phyloP scores from a whole-genome alignment of 2,329 filamentous ascomycete species.

The Apiospora koreana region DNA sequence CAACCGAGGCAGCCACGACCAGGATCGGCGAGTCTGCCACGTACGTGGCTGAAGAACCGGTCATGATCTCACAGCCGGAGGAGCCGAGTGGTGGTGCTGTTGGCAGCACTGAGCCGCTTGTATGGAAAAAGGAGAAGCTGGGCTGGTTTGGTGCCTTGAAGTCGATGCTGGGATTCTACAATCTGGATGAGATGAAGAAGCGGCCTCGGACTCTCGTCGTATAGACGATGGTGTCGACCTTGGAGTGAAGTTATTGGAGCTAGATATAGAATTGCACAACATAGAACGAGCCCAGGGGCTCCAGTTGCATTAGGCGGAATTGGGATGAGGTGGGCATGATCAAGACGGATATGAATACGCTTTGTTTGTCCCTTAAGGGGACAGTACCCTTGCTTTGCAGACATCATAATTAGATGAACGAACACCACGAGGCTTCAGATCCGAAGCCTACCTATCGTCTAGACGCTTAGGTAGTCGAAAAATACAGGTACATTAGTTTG shows the following conservation, averaged over 20 bases:
- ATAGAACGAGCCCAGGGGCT: background rate
- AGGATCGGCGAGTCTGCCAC: constrained; percentile 20
- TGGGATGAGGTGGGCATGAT: background rate
- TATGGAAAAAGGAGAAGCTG: constrained; percentile 44
- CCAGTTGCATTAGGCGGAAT: background rate
- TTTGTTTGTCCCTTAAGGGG: background rate
- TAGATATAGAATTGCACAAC: background rate
- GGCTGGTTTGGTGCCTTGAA: constrained; percentile 50
- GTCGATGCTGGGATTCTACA: constrained; percentile 38
- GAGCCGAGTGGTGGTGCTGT: constrained; percentile 15
- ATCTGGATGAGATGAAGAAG: constrained; percentile 22
- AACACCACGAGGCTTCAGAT: background rate
- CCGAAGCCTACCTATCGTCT: background rate
- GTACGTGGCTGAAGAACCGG: constrained; percentile 19
- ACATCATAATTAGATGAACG: background rate
- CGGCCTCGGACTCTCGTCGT: background rate
- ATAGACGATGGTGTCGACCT: background rate
- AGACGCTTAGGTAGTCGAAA: background rate
- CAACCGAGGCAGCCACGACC: background rate
- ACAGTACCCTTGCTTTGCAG: background rate
- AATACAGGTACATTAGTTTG: background rate
- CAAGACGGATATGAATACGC: background rate
- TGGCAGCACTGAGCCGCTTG: constrained; percentile 29
- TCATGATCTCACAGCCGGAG: constrained; percentile 32
- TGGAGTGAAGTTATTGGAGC: background rate